Base-by-base conservation (phyloP, 371 early-diverging fungal genomes). In the Apophysomyces elegans region DNA sequence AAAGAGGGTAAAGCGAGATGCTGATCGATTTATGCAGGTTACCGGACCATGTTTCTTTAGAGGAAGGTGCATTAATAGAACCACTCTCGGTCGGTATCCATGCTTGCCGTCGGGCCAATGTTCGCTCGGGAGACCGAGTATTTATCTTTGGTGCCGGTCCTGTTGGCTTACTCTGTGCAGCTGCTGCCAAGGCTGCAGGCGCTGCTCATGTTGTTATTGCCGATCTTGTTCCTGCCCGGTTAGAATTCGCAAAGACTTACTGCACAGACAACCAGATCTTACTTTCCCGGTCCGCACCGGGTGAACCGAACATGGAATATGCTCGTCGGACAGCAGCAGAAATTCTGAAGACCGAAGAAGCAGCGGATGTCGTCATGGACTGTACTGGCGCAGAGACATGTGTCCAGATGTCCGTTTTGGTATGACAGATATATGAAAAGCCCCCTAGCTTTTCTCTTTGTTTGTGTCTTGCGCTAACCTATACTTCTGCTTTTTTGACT, bases 41-140 rank as follows among this genome's bases (percentile, higher is more conserved):
- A 6, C 83, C 83, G 32, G 77, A 80, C 8, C 80, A 84, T 73
- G 65, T 83, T 7, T 70, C 90, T 72, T 39, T 91, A 74, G 86
- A 89, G 81, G 81, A 81, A 56, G 84, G 76, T 26, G 80, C 84
- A 6, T 66, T 81, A 45, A 78, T 84, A 37, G 81, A 81, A 12
- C 81, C 81, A 5, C 64, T 81, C 46, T 79, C 80, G 1, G 81
- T 84, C 4, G 73, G 78, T 64, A 81, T 78, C 68, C 74, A 86
- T 72, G 75, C 85, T 37, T 81, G 86, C 41, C 70, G 84, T 32
- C 86, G 91, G 62, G 91, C 88, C 37, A 71, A 77, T 7, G 77
- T 84, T 26, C 70, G 81, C 12, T 72, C 91, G 11, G 93, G 93
- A 9, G 88, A 91, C 58, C 78, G 86, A 6, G 86, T 91, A 9